Conservation (phyloP, 2,329 filamentous ascomycete genomes). For the Pseudogymnoascus sp. region DNA sequence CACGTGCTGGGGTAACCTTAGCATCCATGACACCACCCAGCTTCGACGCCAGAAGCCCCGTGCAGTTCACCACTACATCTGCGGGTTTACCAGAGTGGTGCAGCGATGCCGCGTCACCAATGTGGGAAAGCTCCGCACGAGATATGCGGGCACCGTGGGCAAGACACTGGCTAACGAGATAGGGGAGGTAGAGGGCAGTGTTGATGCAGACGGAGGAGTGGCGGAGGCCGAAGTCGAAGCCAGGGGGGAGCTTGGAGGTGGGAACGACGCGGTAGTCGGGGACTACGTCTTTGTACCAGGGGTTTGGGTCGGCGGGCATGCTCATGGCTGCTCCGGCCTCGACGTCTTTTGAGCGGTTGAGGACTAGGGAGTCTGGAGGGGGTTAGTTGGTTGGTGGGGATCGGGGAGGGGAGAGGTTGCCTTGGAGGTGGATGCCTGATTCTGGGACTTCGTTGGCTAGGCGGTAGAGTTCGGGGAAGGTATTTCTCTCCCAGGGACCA, state of each 20-base stretch:
- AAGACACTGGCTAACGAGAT: slow-evolving; percentile 73
- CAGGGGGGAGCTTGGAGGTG: slow-evolving; percentile 49
- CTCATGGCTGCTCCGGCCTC: slow-evolving; percentile 49
- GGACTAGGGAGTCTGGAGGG: slow-evolving; percentile 39
- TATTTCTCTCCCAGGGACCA: slow-evolving; percentile 51
- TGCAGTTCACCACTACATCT: slow-evolving; percentile 75
- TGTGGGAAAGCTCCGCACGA: slow-evolving; percentile 57
- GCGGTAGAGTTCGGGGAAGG: slow-evolving; percentile 55
- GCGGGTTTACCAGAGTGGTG: slow-evolving; percentile 51
- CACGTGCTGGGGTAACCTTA: slow-evolving; percentile 66
- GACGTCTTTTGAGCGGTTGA: slow-evolving; percentile 52
- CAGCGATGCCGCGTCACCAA: slow-evolving; percentile 57
- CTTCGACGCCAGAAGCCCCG: slow-evolving; percentile 64
- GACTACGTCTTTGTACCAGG: slow-evolving; percentile 67
- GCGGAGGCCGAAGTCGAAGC: slow-evolving; percentile 61
- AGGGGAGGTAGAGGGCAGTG: slow-evolving; percentile 77
- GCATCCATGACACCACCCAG: slow-evolving; percentile 76
- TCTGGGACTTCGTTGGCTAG: slow-evolving; percentile 60
- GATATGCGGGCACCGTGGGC: slow-evolving; percentile 62
- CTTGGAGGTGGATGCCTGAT: slow-evolving; percentile 73
- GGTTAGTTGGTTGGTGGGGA: neutral
- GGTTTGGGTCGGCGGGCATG: slow-evolving; percentile 56
- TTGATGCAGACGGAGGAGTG: slow-evolving; percentile 92
- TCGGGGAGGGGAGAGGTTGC: slow-evolving; percentile 28
- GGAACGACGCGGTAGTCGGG: slow-evolving; percentile 61